Base-by-base conservation (phyloP, 148 eudicot species). In the Nepenthes gracilis region DNA sequence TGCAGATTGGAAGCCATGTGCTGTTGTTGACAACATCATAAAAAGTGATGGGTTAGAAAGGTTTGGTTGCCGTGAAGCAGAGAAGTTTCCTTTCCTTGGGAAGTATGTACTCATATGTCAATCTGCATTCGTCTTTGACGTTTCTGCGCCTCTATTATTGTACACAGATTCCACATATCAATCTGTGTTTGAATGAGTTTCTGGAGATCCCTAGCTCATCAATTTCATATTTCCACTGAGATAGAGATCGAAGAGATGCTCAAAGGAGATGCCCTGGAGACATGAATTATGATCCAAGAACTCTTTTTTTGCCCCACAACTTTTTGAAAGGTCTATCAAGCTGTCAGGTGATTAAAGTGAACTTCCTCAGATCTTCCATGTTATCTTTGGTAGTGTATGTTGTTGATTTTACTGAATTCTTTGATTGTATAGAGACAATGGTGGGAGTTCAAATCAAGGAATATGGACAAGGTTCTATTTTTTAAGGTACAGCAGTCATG, bases 381-480 rank as follows among this genome's bases (percentile, higher is more conserved):
- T 47, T 33, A 36, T 9, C 64, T 50, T 53, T 64, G 33, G 61
- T 8, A 35, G 51, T 47, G 23, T 23, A 47, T 23, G 37, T 54
- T 38, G 23, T 13, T 77, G 40, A 48, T 54, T 64, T 67, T 35
- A 47, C 61, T 2, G 71, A 43, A 36, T 65, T 56, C 74, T 11
- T 53, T 59, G 47, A 50, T 72, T 33, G 53, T 65, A 64, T 54
- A 93, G 99, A 84, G 95, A 75, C 99, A 93, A 77, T 93, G 99
- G 99, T 93, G 99, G 99, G 97, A 93, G 76, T 93, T 93, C 62
- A 93, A 93, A 80, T 81, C 95, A 10, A 93, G 81, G 75, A 84
- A 93, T 78, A 86, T 93, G 99, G 99, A 93, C 75, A 93, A 93
- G 70, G 99, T 93, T 71, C 78, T 93, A 63, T 93, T 93, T 87